Evolutionary conservation across 139 green algal genomes (phyloP), one percentile per base, ranked within the genome.

Genomic region (Chlorella vulgaris): DNA sequence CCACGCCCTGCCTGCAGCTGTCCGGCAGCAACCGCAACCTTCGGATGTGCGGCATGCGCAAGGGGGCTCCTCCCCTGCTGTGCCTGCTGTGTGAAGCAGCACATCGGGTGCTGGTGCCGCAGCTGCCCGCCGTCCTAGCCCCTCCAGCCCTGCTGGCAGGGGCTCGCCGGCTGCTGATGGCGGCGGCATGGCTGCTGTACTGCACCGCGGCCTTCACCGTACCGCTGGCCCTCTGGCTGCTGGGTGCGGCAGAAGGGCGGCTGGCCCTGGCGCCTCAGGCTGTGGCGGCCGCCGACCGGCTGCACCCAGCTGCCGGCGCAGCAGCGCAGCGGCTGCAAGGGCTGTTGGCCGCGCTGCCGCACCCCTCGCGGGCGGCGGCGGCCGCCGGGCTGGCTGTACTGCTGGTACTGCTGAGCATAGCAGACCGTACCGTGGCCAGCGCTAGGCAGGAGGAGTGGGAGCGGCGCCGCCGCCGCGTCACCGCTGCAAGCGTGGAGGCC

Each of bases 1-100:
- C n/a, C n/a, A n/a, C n/a, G n/a, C n/a, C n/a, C n/a, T n/a, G n/a
- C n/a, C n/a, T n/a, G n/a, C n/a, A 79, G 73, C 36, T 79, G 35
- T 79, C 73, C 10, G 73, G 51, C 36, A 79, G 51, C 73, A 50
- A 80, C 35, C 73, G 73, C 53, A 39, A 31, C 53, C 6, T 79
- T 50, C 22, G 51, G 35, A 28, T 50, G 33, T 79, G 73, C 73
- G 38, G 36, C 33, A 26, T 28, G 18, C 22, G 73, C 36, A 28
- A 7, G 21, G 2, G 40, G 24, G 35, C 68, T 0, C 62, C 42
- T 53, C 26, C 26, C 47, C 35, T 79, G 36, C 29, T 69, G 51
- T 60, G 31, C 35, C 26, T 35, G 19, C 13, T 67, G 47, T 58
- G 47, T 58, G 47, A 10, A 10, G 47, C 47, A 58, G n/a, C n/a